These are phyloP conservation scores for Chlamydomonas schloesseri DNA, from an alignment of 139 green algal species.

Conservation along the genomic window DNA sequence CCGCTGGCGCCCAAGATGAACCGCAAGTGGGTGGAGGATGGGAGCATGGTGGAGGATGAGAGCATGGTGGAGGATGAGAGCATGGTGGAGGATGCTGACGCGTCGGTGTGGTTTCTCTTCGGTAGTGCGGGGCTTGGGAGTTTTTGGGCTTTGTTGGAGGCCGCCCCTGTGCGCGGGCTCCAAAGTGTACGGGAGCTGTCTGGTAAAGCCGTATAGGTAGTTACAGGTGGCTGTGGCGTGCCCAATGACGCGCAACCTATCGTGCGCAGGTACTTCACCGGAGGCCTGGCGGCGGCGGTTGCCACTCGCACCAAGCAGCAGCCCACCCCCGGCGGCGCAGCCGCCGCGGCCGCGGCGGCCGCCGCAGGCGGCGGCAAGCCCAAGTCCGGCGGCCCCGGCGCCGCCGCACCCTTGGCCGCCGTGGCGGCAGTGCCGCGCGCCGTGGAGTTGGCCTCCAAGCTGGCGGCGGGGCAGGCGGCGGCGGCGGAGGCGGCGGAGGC, in stretches of 20 bases:
- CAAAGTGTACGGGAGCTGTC: too few relatives aligned
- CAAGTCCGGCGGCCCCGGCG: neutral
- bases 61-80: neutral
- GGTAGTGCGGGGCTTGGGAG: too few relatives aligned
- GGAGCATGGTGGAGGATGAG: neutral
- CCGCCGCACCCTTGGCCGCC: conserved; percentile 57
- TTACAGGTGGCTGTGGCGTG: too few relatives aligned
- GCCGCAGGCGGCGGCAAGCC: neutral
- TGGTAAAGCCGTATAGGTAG: too few relatives aligned
- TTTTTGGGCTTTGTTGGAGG: too few relatives aligned
- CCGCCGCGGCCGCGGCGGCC: neutral
- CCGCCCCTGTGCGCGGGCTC: too few relatives aligned
- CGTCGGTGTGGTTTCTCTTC: too few relatives aligned
- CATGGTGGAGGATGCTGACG: too few relatives aligned
- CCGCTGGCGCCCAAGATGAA: conserved; percentile 53
- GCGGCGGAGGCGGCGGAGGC: neutral
- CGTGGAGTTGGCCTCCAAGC: conserved; percentile 51
- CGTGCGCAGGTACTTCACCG: conserved; percentile 54
- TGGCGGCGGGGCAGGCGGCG: conserved; percentile 28
- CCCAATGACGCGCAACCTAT: too few relatives aligned
- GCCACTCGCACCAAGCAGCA: conserved; percentile 4
- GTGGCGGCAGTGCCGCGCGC: conserved; percentile 37
- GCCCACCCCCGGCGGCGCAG: neutral
- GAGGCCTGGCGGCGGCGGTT: conserved; percentile 34
- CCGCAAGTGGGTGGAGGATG: neutral